These are phyloP conservation scores for Basidioascus undulatus DNA, from an alignment of 768 basidiomycete species.

Conservation along the genomic window DNA sequence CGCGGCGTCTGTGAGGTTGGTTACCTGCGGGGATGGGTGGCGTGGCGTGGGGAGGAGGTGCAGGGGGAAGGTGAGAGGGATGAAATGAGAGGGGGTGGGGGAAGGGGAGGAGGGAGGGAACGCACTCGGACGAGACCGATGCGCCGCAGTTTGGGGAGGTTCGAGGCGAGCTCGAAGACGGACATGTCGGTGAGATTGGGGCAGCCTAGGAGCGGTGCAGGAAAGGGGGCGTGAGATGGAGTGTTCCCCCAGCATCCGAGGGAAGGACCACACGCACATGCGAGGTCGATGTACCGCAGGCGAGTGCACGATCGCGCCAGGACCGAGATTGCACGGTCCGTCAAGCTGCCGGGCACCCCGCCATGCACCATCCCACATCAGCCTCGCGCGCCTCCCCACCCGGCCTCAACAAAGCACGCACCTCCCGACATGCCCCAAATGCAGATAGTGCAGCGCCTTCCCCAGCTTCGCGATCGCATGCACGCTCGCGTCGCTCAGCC, in stretches of 20 bases:
- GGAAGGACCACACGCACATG: conserved; percentile 34
- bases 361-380: background rate
- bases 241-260: background rate
- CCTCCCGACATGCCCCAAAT: conserved; percentile 58
- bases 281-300: conserved; percentile 84
- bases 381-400: background rate
- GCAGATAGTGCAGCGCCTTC: conserved; percentile 80
- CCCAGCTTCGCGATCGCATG: conserved; percentile 66
- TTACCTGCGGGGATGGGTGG: conserved; percentile 21
- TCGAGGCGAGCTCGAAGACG: conserved; percentile 62
- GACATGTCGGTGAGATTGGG: conserved; percentile 71
- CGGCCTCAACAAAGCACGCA: no score
- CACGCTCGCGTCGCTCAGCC: conserved; percentile 57
- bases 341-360: conserved; percentile 36
- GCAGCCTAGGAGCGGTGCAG: conserved; percentile 33
- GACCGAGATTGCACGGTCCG: conserved; percentile 60
- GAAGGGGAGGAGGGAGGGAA: background rate
- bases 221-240: background rate
- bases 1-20: conserved; percentile 78
- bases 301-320: conserved; percentile 71
- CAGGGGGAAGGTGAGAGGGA: background rate
- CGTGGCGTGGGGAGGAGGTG: background rate
- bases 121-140: conserved; percentile 72
- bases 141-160: conserved; percentile 65
- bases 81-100: background rate